A percentile compares a stretch with the other conserved stretches of the same genome.
These are phyloP conservation scores for Parachaetomium inaequale DNA, from an alignment of 495 filamentous ascomycete genomes.

Conservation along the genomic window DNA sequence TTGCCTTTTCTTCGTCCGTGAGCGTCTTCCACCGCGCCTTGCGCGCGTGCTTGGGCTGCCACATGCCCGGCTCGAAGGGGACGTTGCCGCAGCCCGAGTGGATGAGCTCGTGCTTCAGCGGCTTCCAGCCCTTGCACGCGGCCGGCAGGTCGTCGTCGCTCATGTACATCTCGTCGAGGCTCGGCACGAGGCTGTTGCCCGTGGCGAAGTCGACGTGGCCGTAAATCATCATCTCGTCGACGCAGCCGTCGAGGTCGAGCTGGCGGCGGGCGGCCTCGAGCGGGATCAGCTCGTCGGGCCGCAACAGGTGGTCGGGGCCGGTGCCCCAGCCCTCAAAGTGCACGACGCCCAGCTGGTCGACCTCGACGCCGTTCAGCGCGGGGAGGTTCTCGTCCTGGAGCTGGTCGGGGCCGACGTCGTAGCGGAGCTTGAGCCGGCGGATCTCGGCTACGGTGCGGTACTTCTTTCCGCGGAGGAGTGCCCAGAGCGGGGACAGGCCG, in stretches of 20 bases:
- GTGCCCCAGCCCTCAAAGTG: conserved; percentile 53
- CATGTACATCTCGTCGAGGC: conserved; percentile 45
- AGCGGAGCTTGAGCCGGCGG: conserved; percentile 43
- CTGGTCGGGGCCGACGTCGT: conserved; percentile 28
- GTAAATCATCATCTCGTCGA: conserved; percentile 50
- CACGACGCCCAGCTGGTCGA: conserved; percentile 44
- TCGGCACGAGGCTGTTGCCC: conserved; percentile 36
- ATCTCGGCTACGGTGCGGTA: conserved; percentile 42
- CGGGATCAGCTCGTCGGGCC: conserved; percentile 55
- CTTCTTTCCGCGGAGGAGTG: conserved; percentile 44
- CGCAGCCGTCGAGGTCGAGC: conserved; percentile 43
- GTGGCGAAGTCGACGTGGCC: conserved; percentile 51
- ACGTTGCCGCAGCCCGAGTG: conserved; percentile 34
- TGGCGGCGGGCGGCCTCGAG: conserved; percentile 46
- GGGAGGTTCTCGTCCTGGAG: conserved; percentile 1
- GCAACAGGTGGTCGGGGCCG: conserved; percentile 40
- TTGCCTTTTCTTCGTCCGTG: conserved; percentile 24
- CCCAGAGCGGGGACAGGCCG: conserved; percentile 47
- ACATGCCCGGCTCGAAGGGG: conserved; percentile 30
- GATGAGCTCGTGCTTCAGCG: conserved; percentile 12
- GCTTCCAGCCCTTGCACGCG: conserved; percentile 12
- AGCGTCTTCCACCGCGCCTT: conserved; percentile 35
- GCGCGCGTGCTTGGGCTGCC: conserved; percentile 34
- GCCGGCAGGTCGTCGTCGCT: conserved; percentile 36
- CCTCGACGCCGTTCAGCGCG: conserved; percentile 47